Percentiles rank a stretch among this genome's conserved stretches.
These are phyloP conservation scores for Citrullus amarus DNA, from an alignment of 306 rosid genomes.

Conservation along the genomic window DNA sequence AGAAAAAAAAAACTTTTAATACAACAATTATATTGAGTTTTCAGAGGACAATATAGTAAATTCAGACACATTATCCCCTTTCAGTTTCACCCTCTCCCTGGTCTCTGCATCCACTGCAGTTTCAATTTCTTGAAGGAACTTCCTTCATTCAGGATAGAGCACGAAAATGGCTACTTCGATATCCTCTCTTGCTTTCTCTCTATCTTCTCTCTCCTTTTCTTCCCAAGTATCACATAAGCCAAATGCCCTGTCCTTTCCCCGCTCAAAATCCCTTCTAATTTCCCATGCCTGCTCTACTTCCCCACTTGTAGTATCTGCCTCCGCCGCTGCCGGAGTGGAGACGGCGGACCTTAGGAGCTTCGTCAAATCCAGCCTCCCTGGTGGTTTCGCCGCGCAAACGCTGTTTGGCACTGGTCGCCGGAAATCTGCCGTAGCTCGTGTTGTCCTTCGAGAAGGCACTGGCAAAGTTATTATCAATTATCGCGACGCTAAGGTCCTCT, in stretches of 20 bases:
- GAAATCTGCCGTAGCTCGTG: slow-evolving; percentile 73
- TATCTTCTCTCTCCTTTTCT: slow-evolving; percentile 81
- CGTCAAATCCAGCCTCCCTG: slow-evolving; percentile 85
- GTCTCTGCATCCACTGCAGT: neutral
- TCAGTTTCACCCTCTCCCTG: neutral
- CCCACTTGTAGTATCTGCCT: slow-evolving; percentile 37
- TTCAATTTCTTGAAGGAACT: neutral
- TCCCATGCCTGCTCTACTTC: slow-evolving; percentile 15
- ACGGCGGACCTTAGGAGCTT: slow-evolving; percentile 40
- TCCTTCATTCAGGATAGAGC: neutral
- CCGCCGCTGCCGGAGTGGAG: slow-evolving; percentile 39
- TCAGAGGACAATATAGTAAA: neutral
- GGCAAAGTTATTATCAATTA: slow-evolving; percentile 79
- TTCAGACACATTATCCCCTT: neutral
- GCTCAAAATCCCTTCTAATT: slow-evolving; percentile 22
- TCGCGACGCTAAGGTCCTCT: slow-evolving; percentile 73
- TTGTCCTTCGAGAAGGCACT: slow-evolving; percentile 84
- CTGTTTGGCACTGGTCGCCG: slow-evolving; percentile 82
- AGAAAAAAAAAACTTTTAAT: too few species aligned
- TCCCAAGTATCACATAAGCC: slow-evolving; percentile 49
- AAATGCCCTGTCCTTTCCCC: slow-evolving; percentile 18
- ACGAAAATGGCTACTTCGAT: slow-evolving; percentile 47
- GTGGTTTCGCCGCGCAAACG: slow-evolving; percentile 90
- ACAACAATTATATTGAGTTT: too few species aligned
- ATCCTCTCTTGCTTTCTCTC: slow-evolving; percentile 38